These are phyloP conservation scores for Lipomyces yamanashiensis DNA, from an alignment of 805 yeast species.

Conservation along the genomic window DNA sequence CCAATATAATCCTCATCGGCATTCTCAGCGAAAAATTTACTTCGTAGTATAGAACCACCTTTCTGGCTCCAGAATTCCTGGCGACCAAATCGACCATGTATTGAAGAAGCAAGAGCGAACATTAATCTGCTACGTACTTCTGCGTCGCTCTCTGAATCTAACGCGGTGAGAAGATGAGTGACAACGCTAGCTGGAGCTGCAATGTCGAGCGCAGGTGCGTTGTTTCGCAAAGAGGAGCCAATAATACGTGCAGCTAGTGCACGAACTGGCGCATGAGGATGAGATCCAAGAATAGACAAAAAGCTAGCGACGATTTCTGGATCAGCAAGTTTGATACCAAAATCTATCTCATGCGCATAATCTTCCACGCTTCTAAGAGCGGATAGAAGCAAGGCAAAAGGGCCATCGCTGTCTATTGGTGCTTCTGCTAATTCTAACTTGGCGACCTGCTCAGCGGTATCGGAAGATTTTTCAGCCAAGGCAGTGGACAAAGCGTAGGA, in stretches of 20 bases:
- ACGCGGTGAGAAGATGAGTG: conserved; percentile 18
- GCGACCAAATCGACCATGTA: conserved; percentile 35
- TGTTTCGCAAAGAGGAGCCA: conserved; percentile 73
- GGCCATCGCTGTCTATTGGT: conserved; percentile 3
- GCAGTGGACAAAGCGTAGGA: conserved; percentile 14
- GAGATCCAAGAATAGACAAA: conserved; percentile 19
- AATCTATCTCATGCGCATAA: conserved; percentile 63
- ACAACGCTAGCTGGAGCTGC: conserved; percentile 31
- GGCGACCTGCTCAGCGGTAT: neutral
- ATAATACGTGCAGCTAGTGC: conserved; percentile 66
- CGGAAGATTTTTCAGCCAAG: neutral
- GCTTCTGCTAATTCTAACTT: conserved; percentile 1
- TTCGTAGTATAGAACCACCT: conserved; percentile 32
- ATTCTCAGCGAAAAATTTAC: conserved; percentile 15
- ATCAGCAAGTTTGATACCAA: conserved; percentile 54
- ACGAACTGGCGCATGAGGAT: conserved; percentile 37
- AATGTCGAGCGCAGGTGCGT: conserved; percentile 58
- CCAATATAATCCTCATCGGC: conserved; percentile 26
- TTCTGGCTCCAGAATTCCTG: conserved; percentile 28
- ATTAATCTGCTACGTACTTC: conserved; percentile 34
- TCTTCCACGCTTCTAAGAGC: conserved; percentile 51
- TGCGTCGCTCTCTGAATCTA: conserved; percentile 32
- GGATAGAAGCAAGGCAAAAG: conserved; percentile 3
- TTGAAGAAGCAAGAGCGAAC: conserved; percentile 39
- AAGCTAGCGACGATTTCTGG: conserved; percentile 40